These are phyloP conservation scores for Poa annua DNA, from an alignment of 176 grass and related monocot genomes.

Conservation along the genomic window DNA sequence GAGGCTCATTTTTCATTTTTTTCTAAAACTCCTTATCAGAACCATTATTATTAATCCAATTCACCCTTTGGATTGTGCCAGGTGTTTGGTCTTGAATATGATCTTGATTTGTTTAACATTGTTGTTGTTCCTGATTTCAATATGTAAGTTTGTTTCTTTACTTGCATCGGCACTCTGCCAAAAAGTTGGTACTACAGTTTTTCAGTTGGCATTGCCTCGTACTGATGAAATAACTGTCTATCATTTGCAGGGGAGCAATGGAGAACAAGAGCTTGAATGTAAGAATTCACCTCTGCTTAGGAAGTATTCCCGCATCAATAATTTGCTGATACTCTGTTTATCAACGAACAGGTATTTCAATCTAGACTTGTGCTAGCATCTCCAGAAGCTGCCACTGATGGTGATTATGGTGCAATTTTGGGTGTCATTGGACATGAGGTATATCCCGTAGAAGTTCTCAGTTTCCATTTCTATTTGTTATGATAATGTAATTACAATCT, in stretches of 20 bases:
- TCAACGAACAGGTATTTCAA: conserved; percentile 86
- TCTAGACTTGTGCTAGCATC: conserved; percentile 98
- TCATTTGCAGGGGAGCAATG: conserved; percentile 93
- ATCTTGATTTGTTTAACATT: conserved; percentile 99
- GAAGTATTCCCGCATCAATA: conserved; percentile 14
- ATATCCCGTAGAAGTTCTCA: conserved; percentile 20
- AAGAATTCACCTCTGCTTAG: conserved; percentile 46
- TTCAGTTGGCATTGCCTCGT: not conserved
- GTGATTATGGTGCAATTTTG: conserved; percentile 97
- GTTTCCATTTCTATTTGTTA: conserved; percentile 34
- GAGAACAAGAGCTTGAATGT: conserved; percentile 99
- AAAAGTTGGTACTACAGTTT: conserved; percentile 13
- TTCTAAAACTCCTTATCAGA: not conserved
- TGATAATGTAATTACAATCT: not conserved
- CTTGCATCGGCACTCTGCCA: conserved; percentile 1
- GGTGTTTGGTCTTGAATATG: conserved; percentile 98
- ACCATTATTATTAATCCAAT: conserved; percentile 36
- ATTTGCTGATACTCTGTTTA: conserved; percentile 48
- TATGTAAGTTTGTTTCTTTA: conserved; percentile 64
- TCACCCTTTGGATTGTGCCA: conserved; percentile 44
- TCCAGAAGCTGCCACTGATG: conserved; percentile 94
- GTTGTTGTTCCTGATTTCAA: conserved; percentile 99
- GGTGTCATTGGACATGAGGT: conserved; percentile 98
- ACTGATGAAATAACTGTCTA: conserved; percentile 34
- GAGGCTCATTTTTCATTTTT: conserved; percentile 18